Base-by-base conservation (phyloP, 441 rosid genomes). In the Adansonia madagascariensis region DNA sequence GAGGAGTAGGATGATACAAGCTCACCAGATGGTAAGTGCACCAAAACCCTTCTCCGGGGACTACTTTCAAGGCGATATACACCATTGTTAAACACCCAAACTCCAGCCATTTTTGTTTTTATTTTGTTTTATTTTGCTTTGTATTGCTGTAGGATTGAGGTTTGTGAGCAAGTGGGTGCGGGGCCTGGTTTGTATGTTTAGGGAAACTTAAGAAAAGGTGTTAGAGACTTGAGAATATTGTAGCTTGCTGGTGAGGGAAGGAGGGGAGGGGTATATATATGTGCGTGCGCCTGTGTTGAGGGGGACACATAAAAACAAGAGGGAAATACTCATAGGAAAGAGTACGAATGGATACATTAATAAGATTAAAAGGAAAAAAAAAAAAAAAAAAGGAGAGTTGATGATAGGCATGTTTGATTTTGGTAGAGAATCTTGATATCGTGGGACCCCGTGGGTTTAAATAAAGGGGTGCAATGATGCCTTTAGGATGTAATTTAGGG, bases 21-120 rank as follows among this genome's bases (percentile, higher is more conserved):
- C 82, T 90, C 88, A 3, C 92, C 92, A 0, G 91, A 79, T 2
- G 97, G 92, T 75, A 95, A 81, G 86, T 95, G 83, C 75, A 94
- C 94, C 86, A 95, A 81, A 3, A 77, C 91, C 87, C 84, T 89
- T 80, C 89, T 88, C 79, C 86, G 82, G 0, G 82, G 8, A 7
- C 85, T 84, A 68, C 85, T 78, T 46, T 88, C 88, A 0, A 89
- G 90, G 15, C 88, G 89, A 62, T 85, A 82, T 6, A 95, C 95
- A 3, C 99, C 99, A 79, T 87, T 88, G 4, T 86, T 71, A 82
- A 93, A 92, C 65, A 83, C 85, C 97, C 95, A 93, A 49, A 95
- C 99, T 2, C 98, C 98, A 8, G 94, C 72, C 98, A 95, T 95
- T 77, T 39, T 73, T 24, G 43, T 8, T 18, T 46, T 10, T 27